These are phyloP conservation scores for Allium sativum DNA, from an alignment of 106 monocot species.

Conservation along the genomic window DNA sequence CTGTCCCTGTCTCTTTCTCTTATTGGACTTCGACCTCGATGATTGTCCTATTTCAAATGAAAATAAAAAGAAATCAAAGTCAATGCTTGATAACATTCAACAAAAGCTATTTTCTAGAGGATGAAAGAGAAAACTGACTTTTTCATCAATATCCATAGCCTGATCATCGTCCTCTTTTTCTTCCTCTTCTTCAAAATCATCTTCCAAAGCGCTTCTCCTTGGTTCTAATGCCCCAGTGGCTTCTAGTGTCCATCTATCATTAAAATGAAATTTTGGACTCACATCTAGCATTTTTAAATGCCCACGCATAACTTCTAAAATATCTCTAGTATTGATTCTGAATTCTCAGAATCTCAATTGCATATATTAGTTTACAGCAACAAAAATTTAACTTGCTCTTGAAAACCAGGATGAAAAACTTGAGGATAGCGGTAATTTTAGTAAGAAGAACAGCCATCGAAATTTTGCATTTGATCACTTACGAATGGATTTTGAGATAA, in stretches of 20 bases:
- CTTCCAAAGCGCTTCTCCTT: constrained; percentile 92
- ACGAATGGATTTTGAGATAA: too few relatives aligned
- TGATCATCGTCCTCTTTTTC: constrained; percentile 81
- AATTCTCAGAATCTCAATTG: neutral
- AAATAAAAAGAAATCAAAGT: neutral
- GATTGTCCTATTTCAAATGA: constrained; percentile 43
- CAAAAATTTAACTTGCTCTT: neutral
- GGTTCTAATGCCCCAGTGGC: constrained; percentile 66
- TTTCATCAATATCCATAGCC: constrained; percentile 59
- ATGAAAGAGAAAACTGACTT: constrained; percentile 26
- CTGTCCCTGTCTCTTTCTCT: constrained; percentile 81
- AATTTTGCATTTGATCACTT: too few relatives aligned
- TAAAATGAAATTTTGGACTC: constrained; percentile 39
- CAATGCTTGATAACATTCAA: neutral
- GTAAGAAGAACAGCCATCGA: too few relatives aligned
- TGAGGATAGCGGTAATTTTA: too few relatives aligned
- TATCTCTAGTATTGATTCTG: neutral
- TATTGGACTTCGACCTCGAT: constrained; percentile 74
- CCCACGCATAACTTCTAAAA: neutral
- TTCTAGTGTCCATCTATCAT: constrained; percentile 66
- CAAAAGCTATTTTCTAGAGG: neutral
- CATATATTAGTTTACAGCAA: neutral
- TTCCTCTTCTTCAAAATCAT: constrained; percentile 99
- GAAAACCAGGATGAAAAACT: too few relatives aligned
- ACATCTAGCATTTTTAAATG: constrained; percentile 1